phyloP scores from a whole-genome alignment of 495 filamentous ascomycete genomes.

The Tuber indicum region DNA sequence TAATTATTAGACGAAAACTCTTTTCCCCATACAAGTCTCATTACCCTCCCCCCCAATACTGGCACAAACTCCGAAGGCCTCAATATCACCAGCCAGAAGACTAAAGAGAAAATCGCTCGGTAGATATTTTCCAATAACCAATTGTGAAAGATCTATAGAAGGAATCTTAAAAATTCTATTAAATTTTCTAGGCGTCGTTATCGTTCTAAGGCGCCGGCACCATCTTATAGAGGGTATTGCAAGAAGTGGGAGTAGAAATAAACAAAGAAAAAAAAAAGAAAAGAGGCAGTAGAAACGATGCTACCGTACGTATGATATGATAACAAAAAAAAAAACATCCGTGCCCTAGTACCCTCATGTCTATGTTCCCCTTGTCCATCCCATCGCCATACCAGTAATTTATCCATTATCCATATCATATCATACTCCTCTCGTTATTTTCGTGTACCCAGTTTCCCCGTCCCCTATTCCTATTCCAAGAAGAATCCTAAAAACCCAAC shows the following conservation, averaged over 20 bases:
- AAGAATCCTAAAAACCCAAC: slow-evolving; percentile 46
- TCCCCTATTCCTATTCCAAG: slow-evolving; percentile 3
- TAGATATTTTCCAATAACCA: no score
- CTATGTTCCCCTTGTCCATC: neutral
- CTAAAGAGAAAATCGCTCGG: no score
- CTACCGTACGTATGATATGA: neutral
- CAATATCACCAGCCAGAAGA: no score
- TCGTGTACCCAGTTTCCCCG: neutral
- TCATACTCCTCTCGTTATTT: neutral
- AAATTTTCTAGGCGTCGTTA: no score
- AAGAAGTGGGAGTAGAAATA: neutral
- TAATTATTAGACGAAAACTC: no score
- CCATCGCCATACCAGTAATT: neutral
- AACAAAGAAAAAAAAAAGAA: neutral
- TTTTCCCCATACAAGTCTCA: no score
- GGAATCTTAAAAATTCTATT: no score
- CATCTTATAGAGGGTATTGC: neutral
- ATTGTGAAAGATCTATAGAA: no score
- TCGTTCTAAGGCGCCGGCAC: no score
- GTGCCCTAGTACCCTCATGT: neutral
- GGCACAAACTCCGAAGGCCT: no score
- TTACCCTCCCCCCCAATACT: no score
- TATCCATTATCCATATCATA: neutral
- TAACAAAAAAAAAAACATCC: neutral
- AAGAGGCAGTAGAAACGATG: neutral